Evolutionary conservation across 495 filamentous ascomycete genomes (phyloP).

Genomic region (Penicillium soppii): DNA sequence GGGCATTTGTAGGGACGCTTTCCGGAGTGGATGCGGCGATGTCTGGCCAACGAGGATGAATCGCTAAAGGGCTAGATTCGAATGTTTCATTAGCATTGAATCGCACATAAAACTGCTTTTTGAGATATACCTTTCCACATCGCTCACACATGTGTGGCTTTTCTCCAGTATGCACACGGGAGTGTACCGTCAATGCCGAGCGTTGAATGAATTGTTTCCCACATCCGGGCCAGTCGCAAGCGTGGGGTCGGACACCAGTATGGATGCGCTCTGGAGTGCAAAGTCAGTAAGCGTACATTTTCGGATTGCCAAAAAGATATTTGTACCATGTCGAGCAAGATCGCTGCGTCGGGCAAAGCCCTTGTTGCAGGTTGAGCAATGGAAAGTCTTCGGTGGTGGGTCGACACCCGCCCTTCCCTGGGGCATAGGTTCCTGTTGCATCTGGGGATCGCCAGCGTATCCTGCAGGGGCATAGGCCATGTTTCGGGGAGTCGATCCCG

Average conservation of each 20-base stretch:
- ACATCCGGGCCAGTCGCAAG: conserved; percentile 86
- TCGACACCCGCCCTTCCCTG: conserved; percentile 47
- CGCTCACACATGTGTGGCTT: conserved; percentile 98
- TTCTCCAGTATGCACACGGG: conserved; percentile 93
- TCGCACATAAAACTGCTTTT: background rate
- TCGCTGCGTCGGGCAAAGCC: conserved; percentile 94
- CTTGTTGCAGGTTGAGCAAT: conserved; percentile 88
- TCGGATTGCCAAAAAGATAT: conserved; percentile 21
- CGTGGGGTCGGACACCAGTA: conserved; percentile 86
- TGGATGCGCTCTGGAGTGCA: conserved; percentile 80
- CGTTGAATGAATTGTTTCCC: conserved; percentile 97
- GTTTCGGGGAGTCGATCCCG: conserved; percentile 56
- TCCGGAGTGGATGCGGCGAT: conserved; percentile 92
- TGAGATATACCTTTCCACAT: conserved; percentile 79
- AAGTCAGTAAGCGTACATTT: conserved; percentile 24
- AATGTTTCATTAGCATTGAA: conserved; percentile 3
- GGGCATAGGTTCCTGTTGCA: conserved; percentile 33
- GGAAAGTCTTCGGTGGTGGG: conserved; percentile 74
- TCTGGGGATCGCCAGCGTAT: conserved; percentile 34
- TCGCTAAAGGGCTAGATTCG: conserved; percentile 93
- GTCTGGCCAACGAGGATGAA: conserved; percentile 89
- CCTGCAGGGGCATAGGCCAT: conserved; percentile 44
- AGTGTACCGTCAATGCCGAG: conserved; percentile 94
- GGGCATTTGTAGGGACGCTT: conserved; percentile 97
- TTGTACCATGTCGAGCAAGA: conserved; percentile 92